phyloP scores from a whole-genome alignment of 495 filamentous ascomycete species.

The Penicillium subrubescens region DNA sequence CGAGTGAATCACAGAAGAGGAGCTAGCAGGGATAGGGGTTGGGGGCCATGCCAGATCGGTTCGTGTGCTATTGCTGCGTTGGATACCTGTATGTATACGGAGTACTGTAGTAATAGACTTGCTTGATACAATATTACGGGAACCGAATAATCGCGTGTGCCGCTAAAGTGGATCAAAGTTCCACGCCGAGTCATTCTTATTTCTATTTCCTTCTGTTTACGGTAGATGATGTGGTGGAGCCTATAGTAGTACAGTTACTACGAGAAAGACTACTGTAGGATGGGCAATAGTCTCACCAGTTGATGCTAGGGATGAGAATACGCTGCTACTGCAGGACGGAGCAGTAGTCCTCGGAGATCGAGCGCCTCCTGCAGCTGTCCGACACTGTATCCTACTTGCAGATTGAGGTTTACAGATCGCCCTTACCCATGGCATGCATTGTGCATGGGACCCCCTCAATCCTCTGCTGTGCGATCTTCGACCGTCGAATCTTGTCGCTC shows the following conservation, averaged over 20 bases:
- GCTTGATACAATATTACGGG: neutral
- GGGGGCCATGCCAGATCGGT: neutral
- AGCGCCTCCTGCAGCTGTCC: neutral
- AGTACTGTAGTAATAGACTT: neutral
- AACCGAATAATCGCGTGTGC: neutral
- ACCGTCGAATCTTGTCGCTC: neutral
- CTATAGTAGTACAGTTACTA: neutral
- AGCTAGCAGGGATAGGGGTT: neutral
- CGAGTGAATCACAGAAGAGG: neutral
- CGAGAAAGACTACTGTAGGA: neutral
- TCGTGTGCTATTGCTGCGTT: neutral
- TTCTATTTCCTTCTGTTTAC: neutral
- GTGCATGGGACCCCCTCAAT: conserved; percentile 6
- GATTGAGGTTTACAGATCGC: conserved; percentile 3
- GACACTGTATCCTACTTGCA: neutral
- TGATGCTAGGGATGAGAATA: neutral
- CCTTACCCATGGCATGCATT: conserved; percentile 17
- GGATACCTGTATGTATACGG: neutral
- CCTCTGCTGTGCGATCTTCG: neutral
- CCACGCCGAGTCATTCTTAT: neutral
- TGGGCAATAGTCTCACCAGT: neutral
- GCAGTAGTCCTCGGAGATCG: neutral
- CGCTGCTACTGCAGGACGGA: neutral
- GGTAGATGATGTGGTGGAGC: neutral
- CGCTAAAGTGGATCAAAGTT: neutral